These are phyloP conservation scores for Basipetospora sp. DNA, from an alignment of 2,329 filamentous ascomycete species.

Conservation along the genomic window DNA sequence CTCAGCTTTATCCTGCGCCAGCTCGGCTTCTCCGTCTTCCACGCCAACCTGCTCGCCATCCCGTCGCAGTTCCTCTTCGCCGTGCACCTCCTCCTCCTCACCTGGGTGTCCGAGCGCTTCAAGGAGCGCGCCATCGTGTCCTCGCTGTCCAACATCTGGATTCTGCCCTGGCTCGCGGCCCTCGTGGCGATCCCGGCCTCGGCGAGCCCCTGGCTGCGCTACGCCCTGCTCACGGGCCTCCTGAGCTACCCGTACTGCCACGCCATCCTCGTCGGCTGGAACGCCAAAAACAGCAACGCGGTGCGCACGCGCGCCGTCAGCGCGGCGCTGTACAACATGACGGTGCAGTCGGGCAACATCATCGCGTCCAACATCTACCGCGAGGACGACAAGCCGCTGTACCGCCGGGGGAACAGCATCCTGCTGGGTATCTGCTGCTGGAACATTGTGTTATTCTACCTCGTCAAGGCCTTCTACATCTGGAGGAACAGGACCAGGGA, in stretches of 20 bases:
- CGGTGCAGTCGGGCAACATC: constrained; percentile 26
- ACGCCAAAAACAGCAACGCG: constrained; percentile 23
- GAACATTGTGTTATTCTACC: constrained; percentile 33
- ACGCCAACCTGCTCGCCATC: constrained; percentile 40
- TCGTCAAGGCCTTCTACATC: constrained; percentile 38
- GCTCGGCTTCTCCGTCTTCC: constrained; percentile 28
- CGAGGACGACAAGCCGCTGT: constrained; percentile 28
- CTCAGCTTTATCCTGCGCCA: constrained; percentile 37
- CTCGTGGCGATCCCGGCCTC: too few relatives aligned
- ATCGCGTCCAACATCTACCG: constrained; percentile 33
- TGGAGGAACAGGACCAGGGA: constrained; percentile 30
- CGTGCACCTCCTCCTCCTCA: constrained; percentile 24
- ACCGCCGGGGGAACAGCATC: constrained; percentile 27
- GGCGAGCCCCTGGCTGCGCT: too few relatives aligned
- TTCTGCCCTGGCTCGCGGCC: constrained; percentile 32
- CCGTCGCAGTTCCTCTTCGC: constrained; percentile 21
- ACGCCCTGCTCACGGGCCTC: too few relatives aligned
- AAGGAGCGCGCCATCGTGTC: constrained; percentile 22
- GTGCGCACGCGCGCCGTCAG: constrained; percentile 44
- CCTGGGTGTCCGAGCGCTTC: constrained; percentile 29
- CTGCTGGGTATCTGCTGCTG: constrained; percentile 32
- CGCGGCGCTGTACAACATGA: constrained; percentile 41
- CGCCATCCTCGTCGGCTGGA: background rate
- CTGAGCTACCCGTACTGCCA: constrained; percentile 8
- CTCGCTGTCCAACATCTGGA: constrained; percentile 35